A percentile compares a stretch with the other conserved stretches of the same genome.
These are phyloP conservation scores for Nannochloropsis oceanica DNA, from an alignment of 108 stramenopile genomes.

Conservation along the genomic window DNA sequence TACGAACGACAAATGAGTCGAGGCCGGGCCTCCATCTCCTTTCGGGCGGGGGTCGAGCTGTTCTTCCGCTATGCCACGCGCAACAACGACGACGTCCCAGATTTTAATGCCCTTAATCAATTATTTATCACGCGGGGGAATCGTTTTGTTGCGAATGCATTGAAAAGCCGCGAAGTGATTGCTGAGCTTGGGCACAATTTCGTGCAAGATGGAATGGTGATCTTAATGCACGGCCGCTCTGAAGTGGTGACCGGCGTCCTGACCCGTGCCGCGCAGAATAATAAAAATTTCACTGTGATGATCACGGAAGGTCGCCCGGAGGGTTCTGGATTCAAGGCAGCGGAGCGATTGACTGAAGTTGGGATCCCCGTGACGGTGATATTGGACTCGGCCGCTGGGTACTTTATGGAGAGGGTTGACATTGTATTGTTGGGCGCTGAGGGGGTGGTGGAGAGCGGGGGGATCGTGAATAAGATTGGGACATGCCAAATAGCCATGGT, in stretches of 20 bases:
- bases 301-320: slow-evolving; percentile 78
- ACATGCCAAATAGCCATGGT: slow-evolving; percentile 47
- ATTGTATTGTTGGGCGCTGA: slow-evolving; percentile 86
- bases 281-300: slow-evolving; percentile 63
- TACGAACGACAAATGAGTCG: slow-evolving; percentile 3
- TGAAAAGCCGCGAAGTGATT: slow-evolving; percentile 70
- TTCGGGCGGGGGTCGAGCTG: slow-evolving; percentile 36
- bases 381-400: slow-evolving; percentile 80
- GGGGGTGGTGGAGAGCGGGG: slow-evolving; percentile 91
- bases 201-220: slow-evolving; percentile 63
- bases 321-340: slow-evolving; percentile 61
- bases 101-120: neutral
- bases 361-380: slow-evolving; percentile 79
- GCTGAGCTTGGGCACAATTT: slow-evolving; percentile 63
- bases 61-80: slow-evolving; percentile 65
- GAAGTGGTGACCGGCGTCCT: slow-evolving; percentile 49
- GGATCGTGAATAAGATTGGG: slow-evolving; percentile 68
- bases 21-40: slow-evolving; percentile 18
- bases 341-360: slow-evolving; percentile 46
- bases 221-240: slow-evolving; percentile 77
- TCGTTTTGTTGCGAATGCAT: slow-evolving; percentile 63
- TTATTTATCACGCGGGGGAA: slow-evolving; percentile 48
- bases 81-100: slow-evolving; percentile 28
- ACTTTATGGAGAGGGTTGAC: slow-evolving; percentile 81
- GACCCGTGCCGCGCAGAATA: neutral